Percentiles rank a stretch among this genome's conserved stretches.
Conservation (phyloP, 495 filamentous ascomycete species). For the Tuber aestivum region DNA sequence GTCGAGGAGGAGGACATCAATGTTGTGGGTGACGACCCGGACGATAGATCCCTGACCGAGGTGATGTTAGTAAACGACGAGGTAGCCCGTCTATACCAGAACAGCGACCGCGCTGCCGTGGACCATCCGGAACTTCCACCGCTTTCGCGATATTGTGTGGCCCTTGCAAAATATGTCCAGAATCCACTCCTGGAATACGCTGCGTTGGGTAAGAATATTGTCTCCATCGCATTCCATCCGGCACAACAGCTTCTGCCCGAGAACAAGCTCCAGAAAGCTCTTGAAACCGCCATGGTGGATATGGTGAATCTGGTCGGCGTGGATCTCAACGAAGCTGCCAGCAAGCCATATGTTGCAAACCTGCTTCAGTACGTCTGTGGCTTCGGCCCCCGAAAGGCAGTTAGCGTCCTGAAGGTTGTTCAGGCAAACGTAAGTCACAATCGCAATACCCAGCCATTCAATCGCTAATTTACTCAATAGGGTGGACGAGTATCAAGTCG, state of each 20-base stretch:
- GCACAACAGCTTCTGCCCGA: slow-evolving; percentile 81
- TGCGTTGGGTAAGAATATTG: slow-evolving; percentile 76
- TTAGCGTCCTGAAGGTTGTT: slow-evolving; percentile 78
- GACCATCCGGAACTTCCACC: slow-evolving; percentile 75
- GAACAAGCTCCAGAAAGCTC: slow-evolving; percentile 73
- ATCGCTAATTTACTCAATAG: slow-evolving; percentile 19
- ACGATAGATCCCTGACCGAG: slow-evolving; percentile 61
- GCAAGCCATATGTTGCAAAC: slow-evolving; percentile 70
- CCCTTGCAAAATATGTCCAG: slow-evolving; percentile 81
- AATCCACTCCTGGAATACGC: slow-evolving; percentile 94
- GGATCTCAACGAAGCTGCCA: slow-evolving; percentile 77
- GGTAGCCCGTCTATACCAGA: slow-evolving; percentile 87
- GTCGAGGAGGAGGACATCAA: slow-evolving; percentile 65
- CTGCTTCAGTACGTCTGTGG: slow-evolving; percentile 88
- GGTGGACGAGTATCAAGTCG: slow-evolving; percentile 76
- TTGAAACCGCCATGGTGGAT: slow-evolving; percentile 93
- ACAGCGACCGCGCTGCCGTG: slow-evolving; percentile 68
- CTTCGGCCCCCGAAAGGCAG: slow-evolving; percentile 86
- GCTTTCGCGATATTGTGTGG: slow-evolving; percentile 80
- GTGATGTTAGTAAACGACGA: slow-evolving; percentile 92
- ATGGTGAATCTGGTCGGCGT: slow-evolving; percentile 97
- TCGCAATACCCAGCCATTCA: neutral
- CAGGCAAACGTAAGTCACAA: slow-evolving; percentile 56
- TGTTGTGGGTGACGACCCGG: slow-evolving; percentile 56
- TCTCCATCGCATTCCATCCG: slow-evolving; percentile 78